Evolutionary conservation across 1,284 basidiomycete genomes (phyloP), one percentile per base, ranked within the genome.

Genomic region (Papiliotrema flavescens): DNA sequence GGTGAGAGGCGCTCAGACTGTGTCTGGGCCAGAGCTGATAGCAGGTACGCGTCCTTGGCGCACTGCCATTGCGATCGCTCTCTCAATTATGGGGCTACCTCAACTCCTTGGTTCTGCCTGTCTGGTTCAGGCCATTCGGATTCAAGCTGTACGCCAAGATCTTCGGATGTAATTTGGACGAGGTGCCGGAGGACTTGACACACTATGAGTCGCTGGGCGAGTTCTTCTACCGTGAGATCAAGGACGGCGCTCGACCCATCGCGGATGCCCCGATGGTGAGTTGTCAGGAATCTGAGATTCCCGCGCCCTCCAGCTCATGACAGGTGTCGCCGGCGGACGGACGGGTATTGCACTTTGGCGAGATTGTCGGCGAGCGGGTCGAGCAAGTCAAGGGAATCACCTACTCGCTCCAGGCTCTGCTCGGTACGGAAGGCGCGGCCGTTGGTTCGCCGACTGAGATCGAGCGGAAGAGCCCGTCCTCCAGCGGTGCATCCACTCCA

Each of bases 311-410:
- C 35, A 47, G 44, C 49, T 41, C 15, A 23, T 41, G 20, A 5
- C 60, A 88, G 86, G 87, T 94, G 57, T 92, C 89, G 55, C 95
- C 96, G 0, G 92, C 95, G 0, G 95, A 98, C 66, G 96, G 95
- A 11, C 87, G 82, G 1, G 84, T 99, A 2, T 80, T 98, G 36
- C 95, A 98, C 73, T 93, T 94, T 65, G 96, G 95, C 24, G 85
- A 85, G 2, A 90, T 98, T 62, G 85, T 87, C 59, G 83, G 86
- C 49, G 73, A 79, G 42, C 84, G 85, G 28, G 90, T 98, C 42
- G 94, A 97, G 73, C 94, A 98, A 77, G 92, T 99, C 69, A 99
- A 98, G 76, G 95, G 95, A 17, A 87, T 96, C 61, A 98, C 92
- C 0, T 98, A 98, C 70, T 96, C 92, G 7, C 83, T 98, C 23